Evolutionary conservation across 2,329 filamentous ascomycete genomes (phyloP), one percentile per base, ranked within the genome.

Genomic region (Fusarium sp.): DNA sequence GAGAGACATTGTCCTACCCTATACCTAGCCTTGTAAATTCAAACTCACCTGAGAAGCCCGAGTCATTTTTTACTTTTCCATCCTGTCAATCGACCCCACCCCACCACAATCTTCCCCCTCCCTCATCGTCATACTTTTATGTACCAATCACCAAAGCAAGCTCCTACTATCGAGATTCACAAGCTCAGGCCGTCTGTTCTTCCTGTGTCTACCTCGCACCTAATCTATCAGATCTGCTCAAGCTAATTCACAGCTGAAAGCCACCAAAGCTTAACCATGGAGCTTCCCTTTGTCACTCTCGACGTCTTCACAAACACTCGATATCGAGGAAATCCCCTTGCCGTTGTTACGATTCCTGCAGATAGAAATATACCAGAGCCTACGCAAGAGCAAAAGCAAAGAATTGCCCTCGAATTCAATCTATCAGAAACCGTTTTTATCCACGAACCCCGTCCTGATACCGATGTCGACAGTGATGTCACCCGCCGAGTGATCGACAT

Each of bases 341-440:
- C 89, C 39, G 83, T 92, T 30, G 86, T 92, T 68, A 83, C 85
- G 54, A 82, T 91, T 68, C 88, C 88, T 6, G 70, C 82, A 18
- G 65, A 78, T 24, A 72, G 76, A 30, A 58, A 32, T 52, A 34
- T 22, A 30, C 80, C 80, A 14, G 74, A 80, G 20, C 82, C 90
- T 28, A 84, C 84, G 5, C 86, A 89, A 75, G 78, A 82, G 5
- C 84, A 87, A 76, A 91, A 92, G 77, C 89, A 90, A 77, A 78
- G 81, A 70, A 87, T 92, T 68, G 89, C 90, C 48, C 83, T 84
- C 63, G 90, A 92, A 80, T 91, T 92, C 83, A 90, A 90, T 80
- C 87, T 90, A 75, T 90, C 88, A 57, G 89, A 91, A 80, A 91
- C 89, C 1, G 88, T 90, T 52, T 92, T 92, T 77, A 80, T 91